Conservation (phyloP, 1,284 basidiomycete species). For the Irpex lacteus region DNA sequence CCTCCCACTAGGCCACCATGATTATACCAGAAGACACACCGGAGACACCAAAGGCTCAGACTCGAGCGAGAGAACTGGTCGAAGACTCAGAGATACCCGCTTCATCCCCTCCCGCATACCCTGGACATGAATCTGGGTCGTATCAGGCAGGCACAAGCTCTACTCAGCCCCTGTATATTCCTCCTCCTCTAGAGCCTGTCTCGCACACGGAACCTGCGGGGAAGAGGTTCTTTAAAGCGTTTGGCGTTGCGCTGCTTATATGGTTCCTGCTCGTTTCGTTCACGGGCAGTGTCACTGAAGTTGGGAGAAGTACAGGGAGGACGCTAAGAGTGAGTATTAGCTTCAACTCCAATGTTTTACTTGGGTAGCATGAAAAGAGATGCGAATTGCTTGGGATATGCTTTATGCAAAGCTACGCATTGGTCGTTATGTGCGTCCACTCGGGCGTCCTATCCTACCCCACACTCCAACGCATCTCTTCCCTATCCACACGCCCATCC, state of each 20-base stretch:
- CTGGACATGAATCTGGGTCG: constrained; percentile 6
- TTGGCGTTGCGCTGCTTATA: constrained; percentile 24
- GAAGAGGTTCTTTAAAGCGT: constrained; percentile 27
- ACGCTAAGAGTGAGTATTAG: not conserved
- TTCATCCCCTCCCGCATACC: constrained; percentile 8
- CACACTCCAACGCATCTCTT: not conserved
- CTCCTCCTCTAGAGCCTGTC: not conserved
- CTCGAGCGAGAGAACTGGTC: constrained; percentile 4
- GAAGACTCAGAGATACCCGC: constrained; percentile 13
- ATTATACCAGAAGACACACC: constrained; percentile 28
- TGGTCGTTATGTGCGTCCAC: not conserved
- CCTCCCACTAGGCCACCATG: constrained; percentile 18
- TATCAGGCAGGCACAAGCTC: constrained; percentile 1
- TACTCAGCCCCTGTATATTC: constrained; percentile 2
- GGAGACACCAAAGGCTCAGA: constrained; percentile 18
- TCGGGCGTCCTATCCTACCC: not conserved
- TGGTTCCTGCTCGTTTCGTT: constrained; percentile 22
- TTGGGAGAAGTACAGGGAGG: not conserved
- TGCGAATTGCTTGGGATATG: too few relatives aligned
- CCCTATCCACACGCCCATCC: not conserved
- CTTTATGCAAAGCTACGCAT: not conserved
- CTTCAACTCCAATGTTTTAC: too few relatives aligned
- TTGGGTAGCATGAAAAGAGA: too few relatives aligned
- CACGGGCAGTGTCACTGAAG: constrained; percentile 17
- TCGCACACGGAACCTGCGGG: constrained; percentile 17